These are phyloP conservation scores for Vitrella brassicaformis DNA, from an alignment of 73 alveolate genomes.

Conservation along the genomic window DNA sequence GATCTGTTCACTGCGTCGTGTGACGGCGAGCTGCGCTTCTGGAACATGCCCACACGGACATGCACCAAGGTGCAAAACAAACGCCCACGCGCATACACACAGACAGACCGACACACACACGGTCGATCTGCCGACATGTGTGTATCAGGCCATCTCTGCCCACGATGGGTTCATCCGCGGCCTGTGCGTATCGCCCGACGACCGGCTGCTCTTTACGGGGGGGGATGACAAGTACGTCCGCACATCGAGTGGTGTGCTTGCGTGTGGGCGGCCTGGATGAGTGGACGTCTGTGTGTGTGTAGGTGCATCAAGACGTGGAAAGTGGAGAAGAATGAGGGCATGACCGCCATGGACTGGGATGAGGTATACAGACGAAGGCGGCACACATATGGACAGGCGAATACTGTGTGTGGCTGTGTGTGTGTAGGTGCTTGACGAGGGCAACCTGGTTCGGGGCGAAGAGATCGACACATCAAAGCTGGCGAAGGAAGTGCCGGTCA, in stretches of 20 bases:
- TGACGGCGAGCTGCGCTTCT: constrained; percentile 29
- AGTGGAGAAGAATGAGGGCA: not conserved
- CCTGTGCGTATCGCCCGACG: constrained; percentile 53
- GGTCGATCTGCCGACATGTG: constrained; percentile 55
- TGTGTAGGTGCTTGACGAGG: too few relatives aligned
- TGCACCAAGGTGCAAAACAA: too few relatives aligned
- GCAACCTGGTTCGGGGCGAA: not conserved
- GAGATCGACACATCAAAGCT: not conserved
- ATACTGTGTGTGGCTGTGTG: too few relatives aligned
- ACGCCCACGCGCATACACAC: too few relatives aligned
- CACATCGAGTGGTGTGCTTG: constrained; percentile 1
- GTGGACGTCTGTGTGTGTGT: not conserved
- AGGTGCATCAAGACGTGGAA: too few relatives aligned
- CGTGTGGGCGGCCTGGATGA: too few relatives aligned
- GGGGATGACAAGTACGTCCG: constrained; percentile 69
- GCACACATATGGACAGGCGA: too few relatives aligned
- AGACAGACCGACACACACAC: too few relatives aligned
- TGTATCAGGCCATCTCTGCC: constrained; percentile 50
- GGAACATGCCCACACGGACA: constrained; percentile 60
- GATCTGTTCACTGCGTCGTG: not conserved
- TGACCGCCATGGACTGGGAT: not conserved
- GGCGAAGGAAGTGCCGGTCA: not conserved
- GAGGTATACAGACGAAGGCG: too few relatives aligned
- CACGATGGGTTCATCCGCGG: constrained; percentile 60
- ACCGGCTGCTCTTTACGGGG: constrained; percentile 52